Percentiles rank a stretch among this genome's conserved stretches.
These are phyloP conservation scores for Lagenidium giganteum DNA, from an alignment of 352 stramenopile species.

Conservation along the genomic window DNA sequence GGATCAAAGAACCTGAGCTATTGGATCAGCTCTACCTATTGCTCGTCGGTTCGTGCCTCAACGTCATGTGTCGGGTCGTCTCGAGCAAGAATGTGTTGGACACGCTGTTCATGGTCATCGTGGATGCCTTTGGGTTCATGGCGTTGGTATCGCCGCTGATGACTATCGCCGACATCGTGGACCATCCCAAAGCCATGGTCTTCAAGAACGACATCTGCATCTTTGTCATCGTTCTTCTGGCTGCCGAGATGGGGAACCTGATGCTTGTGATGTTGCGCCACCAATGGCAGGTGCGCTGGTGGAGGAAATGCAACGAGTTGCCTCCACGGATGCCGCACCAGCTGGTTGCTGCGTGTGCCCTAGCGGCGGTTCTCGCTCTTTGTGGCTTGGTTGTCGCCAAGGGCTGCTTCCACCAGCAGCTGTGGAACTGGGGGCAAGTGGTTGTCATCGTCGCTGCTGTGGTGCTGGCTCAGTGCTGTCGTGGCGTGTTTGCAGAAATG, in stretches of 20 bases:
- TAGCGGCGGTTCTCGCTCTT: too few relatives aligned
- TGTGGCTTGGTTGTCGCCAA: too few relatives aligned
- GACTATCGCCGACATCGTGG: slow-evolving; percentile 34
- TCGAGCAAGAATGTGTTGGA: slow-evolving; percentile 45
- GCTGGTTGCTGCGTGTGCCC: too few relatives aligned
- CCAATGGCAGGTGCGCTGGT: too few relatives aligned
- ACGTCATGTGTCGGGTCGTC: slow-evolving; percentile 42
- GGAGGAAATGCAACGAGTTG: too few relatives aligned
- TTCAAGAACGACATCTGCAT: slow-evolving; percentile 36
- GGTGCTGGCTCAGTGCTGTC: too few relatives aligned
- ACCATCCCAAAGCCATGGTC: slow-evolving; percentile 21
- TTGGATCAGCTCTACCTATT: slow-evolving; percentile 43
- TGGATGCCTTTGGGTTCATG: slow-evolving; percentile 34
- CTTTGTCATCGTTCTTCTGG: slow-evolving; percentile 40
- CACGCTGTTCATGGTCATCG: slow-evolving; percentile 33
- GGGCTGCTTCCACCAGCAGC: too few relatives aligned
- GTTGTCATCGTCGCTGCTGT: too few relatives aligned
- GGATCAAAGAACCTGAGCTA: slow-evolving; percentile 25
- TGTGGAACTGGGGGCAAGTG: too few relatives aligned
- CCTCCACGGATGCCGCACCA: too few relatives aligned
- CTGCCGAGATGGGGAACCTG: slow-evolving; percentile 35
- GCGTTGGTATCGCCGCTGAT: slow-evolving; percentile 35
- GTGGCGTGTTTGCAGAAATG: too few relatives aligned
- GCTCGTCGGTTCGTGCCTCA: slow-evolving; percentile 27
- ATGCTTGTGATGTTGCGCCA: too few relatives aligned